These are phyloP conservation scores for Nicotiana tabacum DNA, from an alignment of 257 asterid genomes.

Conservation along the genomic window DNA sequence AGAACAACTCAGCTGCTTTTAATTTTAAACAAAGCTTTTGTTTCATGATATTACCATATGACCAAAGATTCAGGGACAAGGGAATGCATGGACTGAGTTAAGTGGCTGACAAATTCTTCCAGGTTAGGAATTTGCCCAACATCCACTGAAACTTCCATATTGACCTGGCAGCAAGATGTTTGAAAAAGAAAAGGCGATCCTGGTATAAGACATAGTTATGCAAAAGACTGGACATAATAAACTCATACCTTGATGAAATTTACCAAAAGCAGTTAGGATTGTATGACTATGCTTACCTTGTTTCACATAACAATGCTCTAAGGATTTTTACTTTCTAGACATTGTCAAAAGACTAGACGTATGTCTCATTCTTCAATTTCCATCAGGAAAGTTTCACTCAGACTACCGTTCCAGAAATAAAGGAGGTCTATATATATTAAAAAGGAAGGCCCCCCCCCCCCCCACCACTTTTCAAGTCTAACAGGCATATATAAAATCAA, in stretches of 20 bases:
- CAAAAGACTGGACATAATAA: neutral
- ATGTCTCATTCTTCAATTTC: neutral
- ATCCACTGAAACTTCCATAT: slow-evolving; percentile 71
- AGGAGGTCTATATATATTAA: neutral
- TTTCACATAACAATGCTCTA: neutral
- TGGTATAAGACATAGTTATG: neutral
- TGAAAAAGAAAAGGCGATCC: neutral
- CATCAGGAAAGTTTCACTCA: neutral
- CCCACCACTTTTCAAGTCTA: neutral
- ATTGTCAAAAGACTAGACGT: neutral
- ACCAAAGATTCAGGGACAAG: slow-evolving; percentile 78
- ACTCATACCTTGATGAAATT: neutral
- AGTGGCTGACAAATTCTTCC: slow-evolving; percentile 67
- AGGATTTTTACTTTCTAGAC: neutral
- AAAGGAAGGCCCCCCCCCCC: too few relatives aligned
- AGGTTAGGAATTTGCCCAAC: slow-evolving; percentile 63
- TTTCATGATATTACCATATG: slow-evolving; percentile 53
- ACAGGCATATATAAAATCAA: neutral
- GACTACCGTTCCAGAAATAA: neutral
- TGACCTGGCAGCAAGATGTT: slow-evolving; percentile 47
- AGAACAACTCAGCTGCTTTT: neutral
- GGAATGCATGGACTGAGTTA: slow-evolving; percentile 81
- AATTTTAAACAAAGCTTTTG: neutral
- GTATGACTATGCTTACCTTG: neutral
- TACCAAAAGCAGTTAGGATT: neutral